Base-by-base conservation (phyloP, 495 filamentous ascomycete genomes). In the Penicillium ucsense region DNA sequence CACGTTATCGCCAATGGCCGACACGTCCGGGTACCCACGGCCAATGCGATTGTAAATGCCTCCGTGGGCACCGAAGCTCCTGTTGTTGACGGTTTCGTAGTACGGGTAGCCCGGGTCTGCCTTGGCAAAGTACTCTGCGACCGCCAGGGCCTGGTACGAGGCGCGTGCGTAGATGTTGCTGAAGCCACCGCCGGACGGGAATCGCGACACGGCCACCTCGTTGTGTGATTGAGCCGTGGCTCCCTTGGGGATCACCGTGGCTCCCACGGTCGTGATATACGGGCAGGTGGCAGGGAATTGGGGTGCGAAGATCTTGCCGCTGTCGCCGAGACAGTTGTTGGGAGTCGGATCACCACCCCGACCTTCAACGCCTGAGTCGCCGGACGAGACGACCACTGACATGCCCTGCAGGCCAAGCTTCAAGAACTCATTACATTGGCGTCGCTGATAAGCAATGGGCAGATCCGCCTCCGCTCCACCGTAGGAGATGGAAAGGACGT, bases 321-420 rank as follows among this genome's bases (percentile, higher is more conserved):
- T 46, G 2, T 60, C 49, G 37, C 68, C 70, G 10, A 70, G 48
- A 45, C 71, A 75, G 29, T 48, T 56, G 53, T 59, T 65, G 1
- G 65, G 58, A n/a, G 55, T 56, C 3, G 65, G 59, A 35, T 66
- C 61, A 8, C 60, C 63, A 8, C 63, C 55, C 46, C 68, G 66
- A 11, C 71, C 72, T 1, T 63, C 76, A 3, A 83, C 80, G 31
- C 81, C 80, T 31, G 65, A 70, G 61, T 84, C 80, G 6, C 81
- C 80, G 0, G 74, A 80, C 0, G 81, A 76, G 50, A 78, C 76
- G 35, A 86, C 53, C 12, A 84, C 64, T 0, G 78, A 77, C 6
- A 81, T 69, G 8, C 83, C 83, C 47, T 76, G 76, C 27, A 85
- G 66, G 3, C 74, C 81, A 5, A 85, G 78, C 65, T 86, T 85